Evolutionary conservation across 2,329 filamentous ascomycete genomes (phyloP).

Genomic region (Colletotrichum sp.): DNA sequence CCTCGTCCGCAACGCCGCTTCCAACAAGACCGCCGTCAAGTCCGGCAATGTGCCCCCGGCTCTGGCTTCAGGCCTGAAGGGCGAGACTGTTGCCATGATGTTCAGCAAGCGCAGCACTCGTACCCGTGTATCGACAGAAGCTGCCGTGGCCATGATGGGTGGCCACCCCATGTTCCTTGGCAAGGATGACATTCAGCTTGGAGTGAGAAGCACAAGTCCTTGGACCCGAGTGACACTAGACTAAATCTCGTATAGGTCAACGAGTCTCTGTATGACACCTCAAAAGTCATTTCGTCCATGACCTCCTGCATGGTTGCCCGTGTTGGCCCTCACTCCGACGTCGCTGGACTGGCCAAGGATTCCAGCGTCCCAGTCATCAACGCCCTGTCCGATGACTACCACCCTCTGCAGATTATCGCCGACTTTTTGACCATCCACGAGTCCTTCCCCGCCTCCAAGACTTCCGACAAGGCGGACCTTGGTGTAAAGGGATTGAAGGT

Average conservation of each 20-base stretch:
- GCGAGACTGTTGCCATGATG: constrained; percentile 90
- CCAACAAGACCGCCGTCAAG: constrained; percentile 80
- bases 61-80: constrained; percentile 68
- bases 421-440: constrained; percentile 93
- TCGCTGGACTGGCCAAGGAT: constrained; percentile 71
- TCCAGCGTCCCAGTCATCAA: constrained; percentile 85
- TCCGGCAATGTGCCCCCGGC: constrained; percentile 63
- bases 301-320: constrained; percentile 82
- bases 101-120: constrained; percentile 96
- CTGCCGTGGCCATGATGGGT: constrained; percentile 84
- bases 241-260: constrained; percentile 66
- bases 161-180: constrained; percentile 97
- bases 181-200: constrained; percentile 94
- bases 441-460: constrained; percentile 60
- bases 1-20: constrained; percentile 81
- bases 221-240: not conserved
- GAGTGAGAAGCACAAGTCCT: constrained; percentile 58
- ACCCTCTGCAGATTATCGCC: constrained; percentile 92
- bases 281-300: constrained; percentile 93
- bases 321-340: constrained; percentile 78
- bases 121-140: constrained; percentile 92
- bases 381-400: constrained; percentile 87
- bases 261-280: constrained; percentile 92
- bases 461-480: constrained; percentile 45
- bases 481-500: constrained; percentile 86